A percentile compares a stretch with the other conserved stretches of the same genome.
Conservation (phyloP, 257 asterid species). For the Primulina eburnea region DNA sequence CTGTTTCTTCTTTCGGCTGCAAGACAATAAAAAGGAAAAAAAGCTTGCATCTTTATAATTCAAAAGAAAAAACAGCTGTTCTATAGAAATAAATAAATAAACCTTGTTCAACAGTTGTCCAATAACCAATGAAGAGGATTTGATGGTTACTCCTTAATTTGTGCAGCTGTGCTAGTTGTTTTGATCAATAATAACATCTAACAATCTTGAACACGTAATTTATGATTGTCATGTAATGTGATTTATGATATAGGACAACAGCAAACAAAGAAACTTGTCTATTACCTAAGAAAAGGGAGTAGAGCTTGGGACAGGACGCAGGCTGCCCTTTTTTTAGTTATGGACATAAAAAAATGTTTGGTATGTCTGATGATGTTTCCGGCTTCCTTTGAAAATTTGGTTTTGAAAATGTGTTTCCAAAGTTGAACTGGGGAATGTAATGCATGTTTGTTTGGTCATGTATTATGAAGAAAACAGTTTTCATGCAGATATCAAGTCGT, state of each 20-base stretch:
- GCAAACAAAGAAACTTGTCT: neutral
- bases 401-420: neutral
- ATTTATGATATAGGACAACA: neutral
- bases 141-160: too few relatives aligned
- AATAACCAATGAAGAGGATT: neutral
- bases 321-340: neutral
- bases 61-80: neutral
- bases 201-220: neutral
- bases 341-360: neutral
- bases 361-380: neutral
- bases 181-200: neutral
- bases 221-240: too few relatives aligned
- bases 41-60: slow-evolving; percentile 3
- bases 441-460: neutral
- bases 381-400: neutral
- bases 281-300: neutral
- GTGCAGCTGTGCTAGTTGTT: too few relatives aligned
- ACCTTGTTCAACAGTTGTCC: neutral
- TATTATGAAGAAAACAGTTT: neutral
- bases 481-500: neutral
- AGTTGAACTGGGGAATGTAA: neutral
- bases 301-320: neutral
- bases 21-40: slow-evolving; percentile 16
- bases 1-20: slow-evolving; percentile 57
- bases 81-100: slow-evolving; percentile 11